Conservation (phyloP, 768 basidiomycete genomes). For the Lactifluus rugatus region DNA sequence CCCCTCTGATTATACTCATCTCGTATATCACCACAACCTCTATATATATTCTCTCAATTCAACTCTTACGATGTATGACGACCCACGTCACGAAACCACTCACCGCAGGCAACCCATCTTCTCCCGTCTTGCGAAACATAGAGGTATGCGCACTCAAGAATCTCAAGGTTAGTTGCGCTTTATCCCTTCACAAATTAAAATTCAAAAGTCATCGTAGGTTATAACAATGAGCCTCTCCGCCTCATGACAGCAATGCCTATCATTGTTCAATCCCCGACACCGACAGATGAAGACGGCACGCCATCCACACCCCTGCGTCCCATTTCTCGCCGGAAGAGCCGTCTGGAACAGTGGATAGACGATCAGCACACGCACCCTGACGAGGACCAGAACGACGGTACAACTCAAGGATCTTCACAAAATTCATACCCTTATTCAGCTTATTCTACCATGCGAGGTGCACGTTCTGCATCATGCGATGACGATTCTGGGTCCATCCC, state of each 20-base stretch:
- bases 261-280: conserved; percentile 17
- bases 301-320: conserved; percentile 19
- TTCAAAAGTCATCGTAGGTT: neutral
- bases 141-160: neutral
- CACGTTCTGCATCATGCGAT: conserved; percentile 23
- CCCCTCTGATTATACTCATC: conserved; percentile 4
- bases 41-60: conserved; percentile 15
- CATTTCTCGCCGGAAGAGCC: conserved; percentile 31
- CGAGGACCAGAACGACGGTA: conserved; percentile 17
- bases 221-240: neutral
- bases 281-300: conserved; percentile 17
- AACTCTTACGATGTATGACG: conserved; percentile 12
- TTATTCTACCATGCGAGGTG: conserved; percentile 29
- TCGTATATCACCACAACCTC: neutral
- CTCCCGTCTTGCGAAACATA: neutral
- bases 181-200: neutral
- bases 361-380: conserved; percentile 30
- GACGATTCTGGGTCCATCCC: conserved; percentile 29
- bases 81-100: conserved; percentile 8
- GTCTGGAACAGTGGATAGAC: conserved; percentile 35
- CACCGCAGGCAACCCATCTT: neutral
- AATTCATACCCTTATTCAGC: conserved; percentile 34
- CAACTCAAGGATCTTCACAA: conserved; percentile 23
- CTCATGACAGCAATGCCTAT: conserved; percentile 13
- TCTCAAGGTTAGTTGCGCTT: conserved; percentile 1